phyloP scores from a whole-genome alignment of 371 early-diverging fungal genomes.

The Encephalitozoon intestinalis region DNA sequence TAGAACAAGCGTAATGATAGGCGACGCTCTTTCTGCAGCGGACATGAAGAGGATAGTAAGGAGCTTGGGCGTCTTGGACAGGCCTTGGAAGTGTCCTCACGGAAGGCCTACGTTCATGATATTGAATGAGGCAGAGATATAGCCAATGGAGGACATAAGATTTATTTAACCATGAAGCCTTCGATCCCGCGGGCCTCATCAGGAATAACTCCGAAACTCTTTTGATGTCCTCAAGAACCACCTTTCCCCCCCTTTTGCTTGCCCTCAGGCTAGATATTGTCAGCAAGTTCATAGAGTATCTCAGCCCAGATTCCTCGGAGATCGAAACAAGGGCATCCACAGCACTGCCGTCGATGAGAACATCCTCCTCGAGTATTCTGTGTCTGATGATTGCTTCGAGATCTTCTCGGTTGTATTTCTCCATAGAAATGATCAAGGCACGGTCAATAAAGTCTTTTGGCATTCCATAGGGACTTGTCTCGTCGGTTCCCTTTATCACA shows the following conservation, averaged over 20 bases:
- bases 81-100: slow-evolving; percentile 81
- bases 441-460: slow-evolving; percentile 91
- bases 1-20: slow-evolving; percentile 66
- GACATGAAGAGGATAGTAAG: slow-evolving; percentile 57
- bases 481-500: slow-evolving; percentile 64
- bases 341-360: slow-evolving; percentile 81
- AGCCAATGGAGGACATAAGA: too few species aligned
- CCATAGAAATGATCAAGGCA: slow-evolving; percentile 74
- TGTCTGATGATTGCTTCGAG: slow-evolving; percentile 76
- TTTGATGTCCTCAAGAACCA: neutral
- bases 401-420: slow-evolving; percentile 74
- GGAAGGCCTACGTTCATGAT: slow-evolving; percentile 75
- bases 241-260: slow-evolving; percentile 64
- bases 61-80: slow-evolving; percentile 43
- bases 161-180: neutral
- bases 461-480: slow-evolving; percentile 82
- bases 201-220: slow-evolving; percentile 1
- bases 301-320: slow-evolving; percentile 77
- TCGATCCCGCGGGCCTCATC: neutral
- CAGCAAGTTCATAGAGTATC: slow-evolving; percentile 89
- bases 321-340: slow-evolving; percentile 75
- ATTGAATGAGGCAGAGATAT: slow-evolving; percentile 15
- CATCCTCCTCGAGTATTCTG: slow-evolving; percentile 81
- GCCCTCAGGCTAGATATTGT: slow-evolving; percentile 78
- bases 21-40: slow-evolving; percentile 39